phyloP scores from a whole-genome alignment of 495 filamentous ascomycete species.

The Trypethelium eluteriae region DNA sequence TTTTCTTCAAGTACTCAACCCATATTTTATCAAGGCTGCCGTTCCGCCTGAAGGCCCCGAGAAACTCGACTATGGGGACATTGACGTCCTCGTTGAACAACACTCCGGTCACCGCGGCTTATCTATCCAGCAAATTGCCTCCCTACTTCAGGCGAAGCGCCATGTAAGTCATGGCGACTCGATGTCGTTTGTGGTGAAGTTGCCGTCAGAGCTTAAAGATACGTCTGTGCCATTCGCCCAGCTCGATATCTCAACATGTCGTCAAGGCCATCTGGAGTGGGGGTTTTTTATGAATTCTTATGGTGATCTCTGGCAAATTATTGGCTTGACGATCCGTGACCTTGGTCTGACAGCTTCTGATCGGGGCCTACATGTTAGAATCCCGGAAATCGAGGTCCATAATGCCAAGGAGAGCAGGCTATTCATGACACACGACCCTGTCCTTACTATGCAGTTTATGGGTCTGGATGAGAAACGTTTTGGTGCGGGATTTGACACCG shows the following conservation, averaged over 20 bases:
- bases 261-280: conserved; percentile 46
- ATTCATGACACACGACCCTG: conserved; percentile 48
- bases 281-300: conserved; percentile 53
- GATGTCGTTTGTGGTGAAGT: conserved; percentile 20
- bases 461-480: conserved; percentile 42
- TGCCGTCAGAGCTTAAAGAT: conserved; percentile 20
- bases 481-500: conserved; percentile 39
- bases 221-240: conserved; percentile 43
- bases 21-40: conserved; percentile 3
- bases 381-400: conserved; percentile 51
- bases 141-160: conserved; percentile 9
- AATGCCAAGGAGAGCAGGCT: conserved; percentile 39
- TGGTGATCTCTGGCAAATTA: conserved; percentile 58
- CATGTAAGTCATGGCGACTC: conserved; percentile 12
- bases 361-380: conserved; percentile 50
- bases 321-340: conserved; percentile 52
- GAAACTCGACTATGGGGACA: conserved; percentile 33
- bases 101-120: not conserved
- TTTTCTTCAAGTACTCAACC: not conserved
- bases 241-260: conserved; percentile 54
- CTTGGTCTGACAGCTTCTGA: conserved; percentile 58
- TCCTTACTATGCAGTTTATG: conserved; percentile 49
- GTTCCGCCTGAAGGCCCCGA: conserved; percentile 28
- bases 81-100: conserved; percentile 34
- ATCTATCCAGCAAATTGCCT: conserved; percentile 8